phyloP scores from a whole-genome alignment of 2,329 filamentous ascomycete species.

The Penicillium hordei region DNA sequence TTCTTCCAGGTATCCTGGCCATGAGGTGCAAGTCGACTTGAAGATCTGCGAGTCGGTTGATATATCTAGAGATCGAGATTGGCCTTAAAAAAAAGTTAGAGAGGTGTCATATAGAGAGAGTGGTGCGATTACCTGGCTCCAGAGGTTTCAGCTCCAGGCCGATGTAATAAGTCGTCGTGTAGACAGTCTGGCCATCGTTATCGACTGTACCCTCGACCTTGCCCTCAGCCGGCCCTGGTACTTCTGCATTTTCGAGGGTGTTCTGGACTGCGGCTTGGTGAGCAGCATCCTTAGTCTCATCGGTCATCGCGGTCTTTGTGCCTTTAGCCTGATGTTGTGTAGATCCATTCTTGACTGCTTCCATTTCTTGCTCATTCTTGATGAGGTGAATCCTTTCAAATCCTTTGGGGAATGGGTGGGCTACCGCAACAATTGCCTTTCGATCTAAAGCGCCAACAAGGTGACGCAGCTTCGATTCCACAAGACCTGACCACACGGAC shows the following conservation, averaged over 20 bases:
- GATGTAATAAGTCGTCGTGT: conserved; percentile 92
- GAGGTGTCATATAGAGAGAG: conserved; percentile 24
- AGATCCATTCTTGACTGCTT: conserved; percentile 62
- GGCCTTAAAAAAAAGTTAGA: conserved; percentile 38
- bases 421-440: conserved; percentile 74
- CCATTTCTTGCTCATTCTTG: conserved; percentile 60
- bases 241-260: conserved; percentile 43
- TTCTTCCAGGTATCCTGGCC: conserved; percentile 72
- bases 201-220: conserved; percentile 38
- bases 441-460: conserved; percentile 81
- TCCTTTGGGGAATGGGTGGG: conserved; percentile 89
- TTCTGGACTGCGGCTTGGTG: conserved; percentile 51
- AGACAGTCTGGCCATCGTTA: conserved; percentile 55
- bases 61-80: conserved; percentile 53
- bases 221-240: conserved; percentile 36
- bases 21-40: conserved; percentile 74
- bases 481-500: conserved; percentile 83
- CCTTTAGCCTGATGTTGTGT: conserved; percentile 59
- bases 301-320: conserved; percentile 52
- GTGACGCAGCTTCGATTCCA: conserved; percentile 88
- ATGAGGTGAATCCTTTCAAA: conserved; percentile 80
- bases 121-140: conserved; percentile 60
- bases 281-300: conserved; percentile 52
- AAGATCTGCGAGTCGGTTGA: conserved; percentile 81
- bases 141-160: conserved; percentile 77